Percentiles rank a stretch among this genome's conserved stretches.
Conservation (phyloP, 495 filamentous ascomycete genomes). For the Podospora conica region DNA sequence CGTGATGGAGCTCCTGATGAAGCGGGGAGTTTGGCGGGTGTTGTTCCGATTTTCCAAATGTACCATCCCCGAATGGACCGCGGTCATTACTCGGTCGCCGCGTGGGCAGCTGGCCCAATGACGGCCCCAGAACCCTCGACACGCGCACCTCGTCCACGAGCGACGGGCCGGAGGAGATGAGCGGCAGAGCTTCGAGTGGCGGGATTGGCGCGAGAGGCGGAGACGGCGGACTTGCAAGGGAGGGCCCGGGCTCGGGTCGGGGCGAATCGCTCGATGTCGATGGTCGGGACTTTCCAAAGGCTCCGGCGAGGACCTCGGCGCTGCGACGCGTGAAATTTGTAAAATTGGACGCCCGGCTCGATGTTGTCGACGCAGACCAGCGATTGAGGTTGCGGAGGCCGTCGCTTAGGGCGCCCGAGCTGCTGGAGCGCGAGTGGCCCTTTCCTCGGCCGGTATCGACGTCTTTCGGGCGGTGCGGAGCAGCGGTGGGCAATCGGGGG, state of each 20-base stretch:
- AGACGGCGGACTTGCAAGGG: constrained; percentile 17
- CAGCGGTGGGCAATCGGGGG: constrained; percentile 18
- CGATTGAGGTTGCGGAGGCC: constrained; percentile 69
- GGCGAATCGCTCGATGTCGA: constrained; percentile 25
- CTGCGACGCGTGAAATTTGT: constrained; percentile 52
- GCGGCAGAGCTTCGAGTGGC: constrained; percentile 30
- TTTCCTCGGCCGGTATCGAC: constrained; percentile 21
- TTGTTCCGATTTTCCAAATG: constrained; percentile 12
- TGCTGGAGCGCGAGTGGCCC: constrained; percentile 40
- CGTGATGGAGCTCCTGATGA: constrained; percentile 9
- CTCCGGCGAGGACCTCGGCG: constrained; percentile 28
- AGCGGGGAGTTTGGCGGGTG: constrained; percentile 16
- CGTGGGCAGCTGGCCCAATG: constrained; percentile 8
- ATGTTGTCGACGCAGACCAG: constrained; percentile 74
- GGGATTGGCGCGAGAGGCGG: constrained; percentile 21
- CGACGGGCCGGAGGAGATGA: constrained; percentile 36
- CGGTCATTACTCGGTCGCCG: constrained; percentile 13
- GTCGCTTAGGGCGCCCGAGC: constrained; percentile 48
- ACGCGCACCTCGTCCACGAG: constrained; percentile 29
- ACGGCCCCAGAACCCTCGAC: constrained; percentile 18
- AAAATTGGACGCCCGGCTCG: constrained; percentile 56
- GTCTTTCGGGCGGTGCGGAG: constrained; percentile 21
- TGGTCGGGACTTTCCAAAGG: constrained; percentile 21
- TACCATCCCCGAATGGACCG: constrained; percentile 24
- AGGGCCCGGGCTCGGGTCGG: constrained; percentile 9